Conservation (phyloP, 345 rosid species). For the Gossypium anomalum region DNA sequence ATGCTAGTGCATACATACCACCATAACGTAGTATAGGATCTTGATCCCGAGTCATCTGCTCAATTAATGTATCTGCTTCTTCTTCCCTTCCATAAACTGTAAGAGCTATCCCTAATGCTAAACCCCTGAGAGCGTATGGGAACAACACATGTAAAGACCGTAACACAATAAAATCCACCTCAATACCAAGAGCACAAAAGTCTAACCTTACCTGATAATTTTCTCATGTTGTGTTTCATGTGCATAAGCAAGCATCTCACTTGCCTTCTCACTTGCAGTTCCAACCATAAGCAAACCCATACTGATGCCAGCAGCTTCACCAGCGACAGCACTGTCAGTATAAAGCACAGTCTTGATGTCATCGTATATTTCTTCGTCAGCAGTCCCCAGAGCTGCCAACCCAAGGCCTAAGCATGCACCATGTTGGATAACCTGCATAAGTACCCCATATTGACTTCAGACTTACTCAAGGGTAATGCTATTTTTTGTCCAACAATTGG, state of each 20-base stretch:
- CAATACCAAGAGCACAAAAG: conserved; percentile 7
- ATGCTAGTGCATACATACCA: conserved; percentile 96
- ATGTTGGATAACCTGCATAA: conserved; percentile 91
- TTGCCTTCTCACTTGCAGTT: conserved; percentile 93
- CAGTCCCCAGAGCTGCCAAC: conserved; percentile 96
- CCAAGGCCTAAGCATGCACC: conserved; percentile 99
- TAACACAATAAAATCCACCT: not conserved
- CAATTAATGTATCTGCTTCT: conserved; percentile 95
- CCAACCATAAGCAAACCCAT: conserved; percentile 99
- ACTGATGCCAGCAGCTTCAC: conserved; percentile 99
- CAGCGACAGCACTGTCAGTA: conserved; percentile 97
- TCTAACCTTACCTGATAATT: conserved; percentile 67
- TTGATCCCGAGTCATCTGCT: conserved; percentile 98
- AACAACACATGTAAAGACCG: conserved; percentile 16
- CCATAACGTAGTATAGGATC: conserved; percentile 99
- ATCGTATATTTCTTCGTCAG: conserved; percentile 92
- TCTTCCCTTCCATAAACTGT: conserved; percentile 99
- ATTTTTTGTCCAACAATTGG: not conserved
- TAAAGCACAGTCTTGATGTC: conserved; percentile 83
- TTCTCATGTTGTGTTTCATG: conserved; percentile 99
- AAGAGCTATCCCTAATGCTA: conserved; percentile 95
- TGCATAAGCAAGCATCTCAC: conserved; percentile 98
- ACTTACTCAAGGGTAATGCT: not conserved
- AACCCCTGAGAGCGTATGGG: conserved; percentile 48
- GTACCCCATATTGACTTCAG: conserved; percentile 29